These are phyloP conservation scores for Elymus sibiricus DNA, from an alignment of 176 grass and related monocot species.

Conservation along the genomic window DNA sequence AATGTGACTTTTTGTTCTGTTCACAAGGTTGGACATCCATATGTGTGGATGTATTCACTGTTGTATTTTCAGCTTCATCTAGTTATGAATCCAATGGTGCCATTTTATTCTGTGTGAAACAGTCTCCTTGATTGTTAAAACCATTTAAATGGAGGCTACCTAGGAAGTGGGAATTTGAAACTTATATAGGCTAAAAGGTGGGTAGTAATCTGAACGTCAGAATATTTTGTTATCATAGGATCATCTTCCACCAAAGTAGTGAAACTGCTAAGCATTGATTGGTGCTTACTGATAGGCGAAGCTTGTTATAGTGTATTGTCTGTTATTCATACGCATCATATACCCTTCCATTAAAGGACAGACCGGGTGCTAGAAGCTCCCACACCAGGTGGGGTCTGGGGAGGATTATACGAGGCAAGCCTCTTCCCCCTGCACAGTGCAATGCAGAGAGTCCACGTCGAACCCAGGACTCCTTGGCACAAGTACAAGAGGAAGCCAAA, in stretches of 20 bases:
- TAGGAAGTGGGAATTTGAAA: background rate
- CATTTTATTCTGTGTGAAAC: constrained; percentile 6
- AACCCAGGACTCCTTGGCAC: too few relatives aligned
- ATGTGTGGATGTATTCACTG: background rate
- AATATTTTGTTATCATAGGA: background rate
- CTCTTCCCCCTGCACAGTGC: too few relatives aligned
- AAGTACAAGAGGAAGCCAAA: too few relatives aligned
- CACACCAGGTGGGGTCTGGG: too few relatives aligned
- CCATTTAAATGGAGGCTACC: background rate
- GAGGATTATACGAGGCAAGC: too few relatives aligned
- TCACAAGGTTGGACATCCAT: background rate
- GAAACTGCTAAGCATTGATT: background rate
- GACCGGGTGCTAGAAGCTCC: too few relatives aligned
- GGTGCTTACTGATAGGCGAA: background rate
- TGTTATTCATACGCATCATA: constrained; percentile 13
- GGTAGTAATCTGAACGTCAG: background rate
- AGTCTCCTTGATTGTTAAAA: constrained; percentile 14
- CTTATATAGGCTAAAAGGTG: background rate
- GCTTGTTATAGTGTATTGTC: background rate
- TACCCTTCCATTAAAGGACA: background rate
- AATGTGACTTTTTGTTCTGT: background rate
- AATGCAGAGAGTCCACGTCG: too few relatives aligned
- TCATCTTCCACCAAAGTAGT: background rate
- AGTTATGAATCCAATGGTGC: background rate
- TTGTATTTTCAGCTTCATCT: background rate